Evolutionary conservation across 2,329 filamentous ascomycete genomes (phyloP).

Genomic region (Ceratocystis smalleyi): DNA sequence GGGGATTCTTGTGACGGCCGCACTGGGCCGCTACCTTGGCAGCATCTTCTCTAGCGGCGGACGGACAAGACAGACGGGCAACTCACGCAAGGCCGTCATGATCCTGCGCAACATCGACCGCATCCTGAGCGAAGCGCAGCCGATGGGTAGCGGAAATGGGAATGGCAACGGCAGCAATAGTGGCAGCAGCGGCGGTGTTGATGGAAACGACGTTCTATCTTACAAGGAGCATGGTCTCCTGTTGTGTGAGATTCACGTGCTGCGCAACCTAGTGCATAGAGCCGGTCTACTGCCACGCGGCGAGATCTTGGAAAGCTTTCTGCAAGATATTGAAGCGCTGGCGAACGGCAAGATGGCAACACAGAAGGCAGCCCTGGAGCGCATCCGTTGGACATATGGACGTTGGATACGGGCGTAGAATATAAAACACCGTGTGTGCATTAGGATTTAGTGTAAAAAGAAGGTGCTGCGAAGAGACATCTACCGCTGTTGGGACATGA

Average conservation of each 20-base stretch:
- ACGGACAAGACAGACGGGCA: conserved; percentile 37
- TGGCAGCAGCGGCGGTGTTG: neutral
- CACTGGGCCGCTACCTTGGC: conserved; percentile 55
- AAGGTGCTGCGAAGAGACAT: neutral
- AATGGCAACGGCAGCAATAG: neutral
- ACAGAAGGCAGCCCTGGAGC: conserved; percentile 63
- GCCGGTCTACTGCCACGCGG: conserved; percentile 47
- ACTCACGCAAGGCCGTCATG: conserved; percentile 55
- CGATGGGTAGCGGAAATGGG: conserved; percentile 27
- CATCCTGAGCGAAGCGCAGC: conserved; percentile 52
- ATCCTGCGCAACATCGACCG: conserved; percentile 80
- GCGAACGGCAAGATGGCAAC: conserved; percentile 65
- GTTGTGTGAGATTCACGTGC: conserved; percentile 73
- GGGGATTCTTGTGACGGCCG: conserved; percentile 72
- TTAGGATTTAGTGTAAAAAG: neutral
- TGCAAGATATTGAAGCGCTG: conserved; percentile 75
- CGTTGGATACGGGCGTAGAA: conserved; percentile 44
- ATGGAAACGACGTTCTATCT: conserved; percentile 50
- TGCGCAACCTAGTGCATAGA: conserved; percentile 49
- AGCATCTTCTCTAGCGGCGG: conserved; percentile 55
- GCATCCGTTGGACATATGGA: conserved; percentile 81
- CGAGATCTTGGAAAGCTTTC: conserved; percentile 66
- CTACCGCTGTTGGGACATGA: neutral
- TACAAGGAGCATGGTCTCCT: conserved; percentile 89
- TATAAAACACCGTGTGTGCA: neutral